Base-by-base conservation (phyloP, 306 rosid species). In the Arachis stenosperma region DNA sequence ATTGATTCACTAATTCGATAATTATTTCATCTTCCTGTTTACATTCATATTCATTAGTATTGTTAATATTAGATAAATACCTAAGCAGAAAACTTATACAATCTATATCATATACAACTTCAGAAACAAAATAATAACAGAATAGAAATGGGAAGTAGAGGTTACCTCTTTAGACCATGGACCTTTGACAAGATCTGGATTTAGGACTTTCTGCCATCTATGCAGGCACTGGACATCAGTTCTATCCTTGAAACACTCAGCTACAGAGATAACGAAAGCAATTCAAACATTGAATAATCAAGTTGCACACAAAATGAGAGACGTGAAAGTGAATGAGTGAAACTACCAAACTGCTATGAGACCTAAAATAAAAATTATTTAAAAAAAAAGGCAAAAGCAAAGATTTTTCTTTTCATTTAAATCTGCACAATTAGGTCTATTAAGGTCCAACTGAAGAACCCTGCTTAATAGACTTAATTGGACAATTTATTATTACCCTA, bases 111-210 rank as follows among this genome's bases (percentile, higher is more conserved):
- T 4, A 29, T 30, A 52, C 44, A 57, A 46, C 64, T 51, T 50
- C 44, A 22, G 15, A 77, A 48, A 79, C 46, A 52, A 77, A 74
- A 74, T 59, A 17, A 46, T 41, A 22, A 61, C 39, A 47, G 64
- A 51, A 40, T 66, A 37, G 55, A 74, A 70, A 55, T 36, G 60
- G 17, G 43, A 65, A 60, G 61, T 57, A 39, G 43, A 58, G 50
- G 80, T 81, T 75, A 95, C 99, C 99, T 92, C 97, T 87, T 92
- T 95, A 75, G 98, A 91, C 99, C 99, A 95, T 68, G 99, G 97
- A 79, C 99, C 99, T 78, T 95, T 95, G 81, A 95, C 84, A 71
- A 95, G 96, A 56, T 91, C 98, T 5, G 99, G 99, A 85, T 95
- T 91, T 74, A 95, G 87, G 79, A 95, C 99, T 80, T 95, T 95